Evolutionary conservation across 2,329 filamentous ascomycete species (phyloP).

Genomic region (Venturia aucupariae): DNA sequence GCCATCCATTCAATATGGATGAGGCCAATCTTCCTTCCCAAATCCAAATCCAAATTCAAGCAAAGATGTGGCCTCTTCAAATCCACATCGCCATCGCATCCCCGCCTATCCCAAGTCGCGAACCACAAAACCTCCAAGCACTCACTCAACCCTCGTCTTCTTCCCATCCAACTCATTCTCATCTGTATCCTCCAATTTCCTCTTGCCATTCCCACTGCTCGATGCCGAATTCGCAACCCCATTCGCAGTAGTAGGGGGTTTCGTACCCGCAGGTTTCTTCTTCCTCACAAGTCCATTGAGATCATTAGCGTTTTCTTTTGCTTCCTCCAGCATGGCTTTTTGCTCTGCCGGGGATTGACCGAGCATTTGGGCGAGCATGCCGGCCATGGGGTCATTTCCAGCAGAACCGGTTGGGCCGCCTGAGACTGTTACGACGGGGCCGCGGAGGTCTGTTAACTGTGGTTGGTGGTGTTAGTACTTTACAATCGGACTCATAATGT

Average conservation of each 20-base stretch:
- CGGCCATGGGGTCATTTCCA: slow-evolving; percentile 25
- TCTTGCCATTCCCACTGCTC: slow-evolving; percentile 13
- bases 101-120: not conserved
- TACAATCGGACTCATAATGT: slow-evolving; percentile 7
- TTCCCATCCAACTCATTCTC: slow-evolving; percentile 12
- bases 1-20: too few species aligned
- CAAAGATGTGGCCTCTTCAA: too few species aligned
- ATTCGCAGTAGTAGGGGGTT: slow-evolving; percentile 13
- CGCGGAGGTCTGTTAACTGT: slow-evolving; percentile 59
- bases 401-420: slow-evolving; percentile 1
- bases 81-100: not conserved
- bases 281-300: slow-evolving; percentile 64
- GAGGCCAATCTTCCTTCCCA: too few species aligned
- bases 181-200: slow-evolving; percentile 17
- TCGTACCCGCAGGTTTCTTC: slow-evolving; percentile 37
- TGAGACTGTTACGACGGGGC: slow-evolving; percentile 48
- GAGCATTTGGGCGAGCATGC: slow-evolving; percentile 54
- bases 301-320: slow-evolving; percentile 64
- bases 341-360: slow-evolving; percentile 54
- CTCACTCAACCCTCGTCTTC: slow-evolving; percentile 15
- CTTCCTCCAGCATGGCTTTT: slow-evolving; percentile 59
- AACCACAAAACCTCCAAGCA: not conserved
- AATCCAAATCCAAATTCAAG: too few species aligned
- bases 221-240: not conserved
- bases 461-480: slow-evolving; percentile 16